Conservation (phyloP, 768 basidiomycete species). For the Trametes sanguinea region DNA sequence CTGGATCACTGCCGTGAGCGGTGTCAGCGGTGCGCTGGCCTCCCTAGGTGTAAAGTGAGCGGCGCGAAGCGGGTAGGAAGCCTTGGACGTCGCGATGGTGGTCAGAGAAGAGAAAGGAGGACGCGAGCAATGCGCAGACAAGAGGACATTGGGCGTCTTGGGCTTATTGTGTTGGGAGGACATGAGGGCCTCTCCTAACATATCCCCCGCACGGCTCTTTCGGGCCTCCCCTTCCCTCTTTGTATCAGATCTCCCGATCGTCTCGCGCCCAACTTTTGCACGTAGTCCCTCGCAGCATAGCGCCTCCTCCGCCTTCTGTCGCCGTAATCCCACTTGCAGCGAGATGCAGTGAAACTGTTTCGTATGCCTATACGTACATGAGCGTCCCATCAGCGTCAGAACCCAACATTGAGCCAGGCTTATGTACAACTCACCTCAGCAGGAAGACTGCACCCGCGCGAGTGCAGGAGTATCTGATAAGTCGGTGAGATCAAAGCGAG, state of each 20-base stretch:
- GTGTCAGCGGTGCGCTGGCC: conserved; percentile 4
- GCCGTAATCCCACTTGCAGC: background rate
- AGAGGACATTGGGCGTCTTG: conserved; percentile 12
- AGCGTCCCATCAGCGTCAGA: background rate
- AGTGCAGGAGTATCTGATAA: background rate
- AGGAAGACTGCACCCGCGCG: background rate
- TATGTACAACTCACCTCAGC: conserved; percentile 19
- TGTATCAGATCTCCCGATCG: conserved; percentile 5
- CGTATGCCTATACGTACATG: background rate
- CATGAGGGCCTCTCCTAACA: conserved; percentile 4
- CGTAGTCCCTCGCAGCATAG: background rate
- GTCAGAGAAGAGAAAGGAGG: conserved; percentile 11
- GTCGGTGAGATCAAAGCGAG: conserved; percentile 11
- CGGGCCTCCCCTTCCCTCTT: conserved; percentile 6
- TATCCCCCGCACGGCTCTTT: background rate
- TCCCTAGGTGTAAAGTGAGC: background rate
- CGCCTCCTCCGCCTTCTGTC: background rate
- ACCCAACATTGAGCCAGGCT: background rate
- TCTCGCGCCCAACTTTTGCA: background rate
- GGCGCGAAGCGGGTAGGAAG: background rate
- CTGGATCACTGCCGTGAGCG: background rate
- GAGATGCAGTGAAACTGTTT: background rate
- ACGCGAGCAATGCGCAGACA: background rate
- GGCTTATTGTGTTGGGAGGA: conserved; percentile 22
- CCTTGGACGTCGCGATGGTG: conserved; percentile 15